Percentiles rank a stretch among this genome's conserved stretches.
phyloP scores from a whole-genome alignment of 306 rosid species.

The Corylus avellana region DNA sequence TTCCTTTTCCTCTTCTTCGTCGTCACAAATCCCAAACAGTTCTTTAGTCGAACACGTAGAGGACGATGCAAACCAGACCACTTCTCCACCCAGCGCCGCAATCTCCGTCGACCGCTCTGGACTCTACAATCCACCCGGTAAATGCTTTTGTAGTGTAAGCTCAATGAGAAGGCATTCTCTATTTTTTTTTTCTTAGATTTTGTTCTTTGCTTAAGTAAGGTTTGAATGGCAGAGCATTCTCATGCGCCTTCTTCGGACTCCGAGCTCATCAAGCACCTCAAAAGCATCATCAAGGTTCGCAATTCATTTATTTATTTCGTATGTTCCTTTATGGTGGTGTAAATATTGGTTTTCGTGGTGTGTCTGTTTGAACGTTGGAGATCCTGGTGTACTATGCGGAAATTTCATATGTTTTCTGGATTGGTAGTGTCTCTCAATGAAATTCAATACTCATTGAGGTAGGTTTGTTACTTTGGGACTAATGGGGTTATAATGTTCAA shows the following conservation, averaged over 20 bases:
- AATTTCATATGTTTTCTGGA: no score
- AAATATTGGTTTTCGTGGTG: not conserved
- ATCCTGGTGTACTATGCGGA: no score
- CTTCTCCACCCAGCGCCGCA: slow-evolving; percentile 38
- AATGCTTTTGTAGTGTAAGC: not conserved
- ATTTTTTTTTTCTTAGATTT: not conserved
- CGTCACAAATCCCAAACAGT: slow-evolving; percentile 32
- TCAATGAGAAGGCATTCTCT: not conserved
- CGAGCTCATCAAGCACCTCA: slow-evolving; percentile 61
- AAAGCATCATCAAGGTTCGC: slow-evolving; percentile 49
- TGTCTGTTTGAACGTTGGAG: no score
- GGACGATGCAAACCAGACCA: slow-evolving; percentile 16
- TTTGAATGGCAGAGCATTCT: slow-evolving; percentile 43
- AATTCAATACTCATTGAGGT: not conserved
- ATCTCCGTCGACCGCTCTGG: slow-evolving; percentile 55
- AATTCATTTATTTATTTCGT: not conserved
- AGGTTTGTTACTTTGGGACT: not conserved
- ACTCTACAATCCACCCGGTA: slow-evolving; percentile 45
- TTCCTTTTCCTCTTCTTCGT: slow-evolving; percentile 30
- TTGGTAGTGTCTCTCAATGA: not conserved
- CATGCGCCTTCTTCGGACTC: slow-evolving; percentile 48
- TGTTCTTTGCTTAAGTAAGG: not conserved
- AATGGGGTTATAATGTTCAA: not conserved
- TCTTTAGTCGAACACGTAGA: slow-evolving; percentile 33
- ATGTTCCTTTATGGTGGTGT: not conserved